Evolutionary conservation across 768 basidiomycete species (phyloP), one percentile per base, ranked within the genome.

Genomic region (Agaricus blazei): DNA sequence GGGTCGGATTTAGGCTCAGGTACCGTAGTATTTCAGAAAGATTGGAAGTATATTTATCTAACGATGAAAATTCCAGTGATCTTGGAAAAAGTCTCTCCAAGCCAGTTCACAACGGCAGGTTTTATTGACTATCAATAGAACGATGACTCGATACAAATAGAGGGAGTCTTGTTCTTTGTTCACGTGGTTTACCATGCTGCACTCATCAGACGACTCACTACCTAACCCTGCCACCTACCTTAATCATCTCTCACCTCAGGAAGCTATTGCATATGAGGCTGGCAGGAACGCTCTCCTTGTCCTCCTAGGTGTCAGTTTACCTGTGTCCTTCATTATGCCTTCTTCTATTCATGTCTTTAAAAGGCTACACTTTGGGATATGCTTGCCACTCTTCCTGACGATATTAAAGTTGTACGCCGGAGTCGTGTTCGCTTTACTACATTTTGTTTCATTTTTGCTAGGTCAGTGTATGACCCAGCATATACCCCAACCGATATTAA

Each of bases 391-490:
- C 24, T 43, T 27, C 46, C 52, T 31, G 31, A 46, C 23, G 43
- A 54, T 47, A n/a, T 46, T 34, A 29, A 34, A 28, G 23, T 54
- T 24, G 43, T 46, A 23, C 23, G 28, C n/a, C 27, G 44, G 19
- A 31, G 27, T 38, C 29, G 12, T n/a, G 26, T 52, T 27, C 43
- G 40, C 11, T 28, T 26, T 42, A 19, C 28, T 37, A 34, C 43
- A 19, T 41, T 44, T 9, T 52, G 24, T 37, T 42, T 52, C 27
- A 29, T 52, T n/a, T 52, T 52, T n/a, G 29, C 51, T 26, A 42
- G 38, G 29, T 52, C 23, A 28, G 38, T 52, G 9, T 11, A 15
- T 29, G n/a, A n/a, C 11, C 9, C 14, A 8, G 29, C 28, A 29
- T 14, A 15, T 19, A 46, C 19, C 12, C 28, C 9, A 6, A 28